These are phyloP conservation scores for Artomyces pyxidatus DNA, from an alignment of 768 basidiomycete species.

Conservation along the genomic window DNA sequence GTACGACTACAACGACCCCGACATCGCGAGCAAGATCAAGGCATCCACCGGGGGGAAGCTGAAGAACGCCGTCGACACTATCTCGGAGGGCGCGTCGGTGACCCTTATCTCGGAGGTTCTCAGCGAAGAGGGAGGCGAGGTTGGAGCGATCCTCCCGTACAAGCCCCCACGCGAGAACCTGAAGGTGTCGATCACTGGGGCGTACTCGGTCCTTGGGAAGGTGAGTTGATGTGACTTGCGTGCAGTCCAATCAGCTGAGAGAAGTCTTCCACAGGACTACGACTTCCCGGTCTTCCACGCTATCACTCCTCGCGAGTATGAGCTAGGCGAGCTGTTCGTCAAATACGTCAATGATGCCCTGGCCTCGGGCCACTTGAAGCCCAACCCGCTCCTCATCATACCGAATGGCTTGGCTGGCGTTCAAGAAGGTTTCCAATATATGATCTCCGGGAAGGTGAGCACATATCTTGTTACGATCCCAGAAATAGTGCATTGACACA, in stretches of 20 bases:
- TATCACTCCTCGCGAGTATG: not conserved
- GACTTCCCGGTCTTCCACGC: slow-evolving; percentile 17
- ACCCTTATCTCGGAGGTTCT: slow-evolving; percentile 5
- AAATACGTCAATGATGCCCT: slow-evolving; percentile 15
- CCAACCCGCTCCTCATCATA: slow-evolving; percentile 18
- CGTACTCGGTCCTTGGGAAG: not conserved
- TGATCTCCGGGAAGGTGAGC: not conserved
- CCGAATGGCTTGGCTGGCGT: slow-evolving; percentile 19
- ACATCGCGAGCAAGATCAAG: slow-evolving; percentile 19
- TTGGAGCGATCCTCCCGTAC: slow-evolving; percentile 1
- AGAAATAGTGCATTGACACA: not conserved
- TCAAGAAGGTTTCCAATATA: slow-evolving; percentile 9
- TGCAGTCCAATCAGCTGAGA: not conserved
- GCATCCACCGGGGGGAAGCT: slow-evolving; percentile 14
- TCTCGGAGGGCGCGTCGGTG: not conserved
- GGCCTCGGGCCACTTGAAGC: slow-evolving; percentile 16
- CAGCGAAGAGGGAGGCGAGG: slow-evolving; percentile 8
- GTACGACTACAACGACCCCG: slow-evolving; percentile 23
- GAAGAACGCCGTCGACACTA: slow-evolving; percentile 14
- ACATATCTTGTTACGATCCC: not conserved
- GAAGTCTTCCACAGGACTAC: slow-evolving; percentile 2
- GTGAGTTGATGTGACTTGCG: not conserved
- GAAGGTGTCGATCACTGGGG: not conserved
- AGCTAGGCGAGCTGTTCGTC: not conserved
- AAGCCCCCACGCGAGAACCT: not conserved